Base-by-base conservation (phyloP, 208 protist genomes). In the Angomonas deanei region DNA sequence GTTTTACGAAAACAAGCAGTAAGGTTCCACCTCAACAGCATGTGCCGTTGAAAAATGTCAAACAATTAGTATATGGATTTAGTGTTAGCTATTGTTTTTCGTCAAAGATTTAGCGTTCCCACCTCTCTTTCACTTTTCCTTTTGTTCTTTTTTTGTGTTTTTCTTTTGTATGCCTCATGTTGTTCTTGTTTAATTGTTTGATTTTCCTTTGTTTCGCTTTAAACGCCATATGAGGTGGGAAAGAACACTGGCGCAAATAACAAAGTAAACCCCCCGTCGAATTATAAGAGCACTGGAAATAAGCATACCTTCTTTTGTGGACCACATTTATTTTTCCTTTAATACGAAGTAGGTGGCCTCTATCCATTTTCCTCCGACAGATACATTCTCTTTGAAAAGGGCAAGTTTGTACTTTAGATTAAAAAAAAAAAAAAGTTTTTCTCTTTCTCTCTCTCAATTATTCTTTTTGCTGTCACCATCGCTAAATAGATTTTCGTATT, bases 1-100 rank as follows among this genome's bases (percentile, higher is more conserved):
- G 61, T 86, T 79, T 49, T 93, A 93, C 76, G 17, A 65, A 42
- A 42, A 42, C 36, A 42, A 42, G 8, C 11, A 42, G 15, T n/a
- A 42, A 8, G 36, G n/a, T n/a, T n/a, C n/a, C n/a, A n/a, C n/a
- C n/a, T n/a, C n/a, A n/a, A n/a, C n/a, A n/a, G n/a, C n/a, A n/a
- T n/a, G n/a, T n/a, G n/a, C n/a, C n/a, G n/a, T n/a, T n/a, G n/a
- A n/a, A n/a, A n/a, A n/a, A n/a, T n/a, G n/a, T 42, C 36, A n/a
- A 8, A 42, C 36, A n/a, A 15, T 42, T 42, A 42, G 8, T 42
- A n/a, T 42, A n/a, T 42, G 8, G 8, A n/a, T 42, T 42, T n/a
- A 42, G 11, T 42, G 8, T 42, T 42, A n/a, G 11, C 8, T n/a
- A 42, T 42, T 42, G 11, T 42, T n/a, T 15, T 42, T 15, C 11